Base-by-base conservation (phyloP, 495 filamentous ascomycete genomes). In the Aspergillus biplanus region DNA sequence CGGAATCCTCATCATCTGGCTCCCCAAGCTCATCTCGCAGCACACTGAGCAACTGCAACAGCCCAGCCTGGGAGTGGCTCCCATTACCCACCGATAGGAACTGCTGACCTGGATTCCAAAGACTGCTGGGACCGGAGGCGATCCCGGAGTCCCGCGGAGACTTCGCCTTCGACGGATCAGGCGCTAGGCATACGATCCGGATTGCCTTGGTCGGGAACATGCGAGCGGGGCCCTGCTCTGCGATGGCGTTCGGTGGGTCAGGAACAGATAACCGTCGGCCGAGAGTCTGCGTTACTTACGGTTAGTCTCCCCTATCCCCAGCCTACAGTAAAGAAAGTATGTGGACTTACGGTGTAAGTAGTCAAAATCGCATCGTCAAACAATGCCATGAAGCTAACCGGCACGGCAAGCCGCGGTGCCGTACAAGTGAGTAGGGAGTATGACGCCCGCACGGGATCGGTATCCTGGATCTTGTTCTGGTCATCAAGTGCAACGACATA, bases 311-410 rank as follows among this genome's bases (percentile, higher is more conserved):
- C 5, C 34, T 9, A 32, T 16, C 33, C 50, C 6, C 3, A 15
- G 27, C 16, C 9, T 31, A 27, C 21, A 27, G 21, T 27, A 27
- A 27, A 27, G 21, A 27, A 27, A 27, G 21, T 27, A 27, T 34
- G 31, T 18, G 7, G 27, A 66, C 75, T 37, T 64, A 79, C 76
- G 27, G 75, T 76, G 53, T 72, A 78, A 15, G 75, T 78, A 5
- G 72, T 73, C 69, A 79, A 73, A 48, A 79, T 78, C 9, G 73
- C 67, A 66, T 79, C 76, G 35, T 78, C 75, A 32, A 68, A 75
- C 48, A 79, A 37, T 1, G 69, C 66, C 76, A 79, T 79, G 58
- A 72, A 79, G 50, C 76, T 79, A 49, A 79, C 68, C 2, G 76
- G 75, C 9, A 78, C 74, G 7, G 70, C 62, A 15, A 79, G 71